Percentiles rank a stretch among this genome's conserved stretches.
These are phyloP conservation scores for Psilocybe sp. DNA, from an alignment of 768 basidiomycete genomes.

Conservation along the genomic window DNA sequence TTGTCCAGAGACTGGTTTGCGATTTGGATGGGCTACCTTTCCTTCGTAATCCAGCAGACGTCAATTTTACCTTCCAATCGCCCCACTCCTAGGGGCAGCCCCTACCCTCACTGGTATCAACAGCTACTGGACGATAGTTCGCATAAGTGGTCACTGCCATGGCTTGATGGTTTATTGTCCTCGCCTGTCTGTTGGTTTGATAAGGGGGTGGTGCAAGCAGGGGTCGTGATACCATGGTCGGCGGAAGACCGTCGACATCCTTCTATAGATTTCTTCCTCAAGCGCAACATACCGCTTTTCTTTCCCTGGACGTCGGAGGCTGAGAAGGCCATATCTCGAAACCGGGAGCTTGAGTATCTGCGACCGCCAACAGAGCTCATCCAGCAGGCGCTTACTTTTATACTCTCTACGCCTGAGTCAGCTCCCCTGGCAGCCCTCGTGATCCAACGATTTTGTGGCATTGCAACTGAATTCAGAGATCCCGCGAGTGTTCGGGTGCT, in stretches of 20 bases:
- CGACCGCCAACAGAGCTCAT: no score
- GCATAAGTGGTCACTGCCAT: neutral
- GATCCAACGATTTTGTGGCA: no score
- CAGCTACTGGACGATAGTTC: neutral
- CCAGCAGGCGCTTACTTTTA: no score
- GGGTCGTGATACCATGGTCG: neutral
- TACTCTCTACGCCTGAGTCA: no score
- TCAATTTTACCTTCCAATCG: neutral
- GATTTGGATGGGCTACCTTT: neutral
- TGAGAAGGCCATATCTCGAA: neutral
- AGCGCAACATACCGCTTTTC: neutral
- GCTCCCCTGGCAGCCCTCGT: no score
- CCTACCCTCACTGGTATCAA: neutral
- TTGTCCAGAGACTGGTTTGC: slow-evolving; percentile 1
- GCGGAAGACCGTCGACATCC: neutral
- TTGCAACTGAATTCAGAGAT: no score
- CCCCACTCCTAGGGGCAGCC: neutral
- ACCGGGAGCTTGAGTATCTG: no score
- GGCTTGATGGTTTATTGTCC: neutral
- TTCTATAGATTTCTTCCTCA: neutral
- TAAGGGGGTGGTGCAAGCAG: neutral
- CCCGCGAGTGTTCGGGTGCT: no score
- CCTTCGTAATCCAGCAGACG: neutral
- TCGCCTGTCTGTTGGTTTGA: neutral
- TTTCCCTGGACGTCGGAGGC: neutral